phyloP scores from a whole-genome alignment of 257 asterid genomes.

The Solanum pinnatisectum region DNA sequence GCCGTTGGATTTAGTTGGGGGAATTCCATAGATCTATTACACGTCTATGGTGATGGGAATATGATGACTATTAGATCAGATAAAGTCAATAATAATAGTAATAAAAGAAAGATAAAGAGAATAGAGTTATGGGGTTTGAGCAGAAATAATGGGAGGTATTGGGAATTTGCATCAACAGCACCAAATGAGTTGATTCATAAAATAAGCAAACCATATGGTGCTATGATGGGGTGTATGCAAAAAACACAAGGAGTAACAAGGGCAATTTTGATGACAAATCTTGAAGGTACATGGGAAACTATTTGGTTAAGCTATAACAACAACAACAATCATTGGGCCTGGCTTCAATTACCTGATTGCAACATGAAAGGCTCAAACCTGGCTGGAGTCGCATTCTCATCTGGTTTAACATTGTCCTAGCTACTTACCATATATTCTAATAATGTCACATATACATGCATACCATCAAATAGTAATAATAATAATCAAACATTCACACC shows the following conservation, averaged over 20 bases:
- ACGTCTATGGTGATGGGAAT: slow-evolving; percentile 37
- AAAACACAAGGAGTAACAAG: slow-evolving; percentile 12
- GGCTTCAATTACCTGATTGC: slow-evolving; percentile 20
- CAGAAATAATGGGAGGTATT: slow-evolving; percentile 12
- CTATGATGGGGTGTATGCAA: slow-evolving; percentile 40
- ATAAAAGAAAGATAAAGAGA: slow-evolving; percentile 8
- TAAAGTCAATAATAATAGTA: neutral
- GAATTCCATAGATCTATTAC: slow-evolving; percentile 8
- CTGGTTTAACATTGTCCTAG: slow-evolving; percentile 16
- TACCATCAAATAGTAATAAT: neutral
- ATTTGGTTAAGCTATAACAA: slow-evolving; percentile 26
- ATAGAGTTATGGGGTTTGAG: slow-evolving; percentile 32
- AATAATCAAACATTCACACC: neutral
- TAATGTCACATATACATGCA: neutral
- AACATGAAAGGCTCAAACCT: slow-evolving; percentile 32
- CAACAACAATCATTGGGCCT: slow-evolving; percentile 5
- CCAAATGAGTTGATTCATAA: slow-evolving; percentile 19
- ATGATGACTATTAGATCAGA: slow-evolving; percentile 19
- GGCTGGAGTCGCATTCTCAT: slow-evolving; percentile 36
- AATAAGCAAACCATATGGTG: slow-evolving; percentile 31
- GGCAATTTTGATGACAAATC: slow-evolving; percentile 30
- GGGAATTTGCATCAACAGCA: slow-evolving; percentile 24
- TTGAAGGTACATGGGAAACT: slow-evolving; percentile 33
- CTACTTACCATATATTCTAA: neutral
- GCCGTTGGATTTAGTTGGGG: slow-evolving; percentile 18